Conservation (phyloP, 1,284 basidiomycete species). For the Pholiota adiposa region DNA sequence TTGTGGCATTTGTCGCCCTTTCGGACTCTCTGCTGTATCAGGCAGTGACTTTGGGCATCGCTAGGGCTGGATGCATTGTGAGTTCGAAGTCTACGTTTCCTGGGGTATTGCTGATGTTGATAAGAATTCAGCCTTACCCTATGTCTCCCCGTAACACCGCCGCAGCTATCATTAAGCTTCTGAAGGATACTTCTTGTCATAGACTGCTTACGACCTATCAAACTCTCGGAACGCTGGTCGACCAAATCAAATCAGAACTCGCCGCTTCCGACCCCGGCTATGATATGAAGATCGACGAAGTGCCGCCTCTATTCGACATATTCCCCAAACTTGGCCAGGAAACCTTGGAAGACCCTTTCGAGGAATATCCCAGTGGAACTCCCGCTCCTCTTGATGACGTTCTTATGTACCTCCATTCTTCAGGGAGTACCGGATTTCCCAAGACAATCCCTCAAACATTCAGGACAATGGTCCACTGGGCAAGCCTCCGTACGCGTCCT, state of each 20-base stretch:
- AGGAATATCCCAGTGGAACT: constrained; percentile 22
- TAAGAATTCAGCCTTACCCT: constrained; percentile 25
- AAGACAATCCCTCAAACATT: constrained; percentile 23
- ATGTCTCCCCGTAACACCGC: constrained; percentile 35
- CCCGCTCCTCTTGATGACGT: constrained; percentile 20
- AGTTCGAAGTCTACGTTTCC: constrained; percentile 6
- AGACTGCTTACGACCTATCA: constrained; percentile 29
- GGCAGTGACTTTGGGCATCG: constrained; percentile 35
- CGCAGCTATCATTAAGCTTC: constrained; percentile 31
- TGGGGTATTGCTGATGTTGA: constrained; percentile 8
- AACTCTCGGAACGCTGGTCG: constrained; percentile 28
- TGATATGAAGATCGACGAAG: constrained; percentile 27
- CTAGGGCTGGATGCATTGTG: constrained; percentile 25
- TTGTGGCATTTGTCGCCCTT: constrained; percentile 38
- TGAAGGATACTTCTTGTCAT: constrained; percentile 31
- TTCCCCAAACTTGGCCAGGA: constrained; percentile 36
- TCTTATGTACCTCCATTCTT: constrained; percentile 26
- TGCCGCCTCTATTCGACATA: constrained; percentile 27
- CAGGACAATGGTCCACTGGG: constrained; percentile 22
- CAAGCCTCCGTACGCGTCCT: constrained; percentile 25
- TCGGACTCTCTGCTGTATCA: constrained; percentile 39
- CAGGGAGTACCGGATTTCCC: constrained; percentile 28
- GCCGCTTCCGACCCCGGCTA: constrained; percentile 17
- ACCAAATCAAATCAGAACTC: constrained; percentile 18
- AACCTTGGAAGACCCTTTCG: constrained; percentile 22